phyloP scores from a whole-genome alignment of 2,329 filamentous ascomycete species.

The Pseudogymnoascus sp. region DNA sequence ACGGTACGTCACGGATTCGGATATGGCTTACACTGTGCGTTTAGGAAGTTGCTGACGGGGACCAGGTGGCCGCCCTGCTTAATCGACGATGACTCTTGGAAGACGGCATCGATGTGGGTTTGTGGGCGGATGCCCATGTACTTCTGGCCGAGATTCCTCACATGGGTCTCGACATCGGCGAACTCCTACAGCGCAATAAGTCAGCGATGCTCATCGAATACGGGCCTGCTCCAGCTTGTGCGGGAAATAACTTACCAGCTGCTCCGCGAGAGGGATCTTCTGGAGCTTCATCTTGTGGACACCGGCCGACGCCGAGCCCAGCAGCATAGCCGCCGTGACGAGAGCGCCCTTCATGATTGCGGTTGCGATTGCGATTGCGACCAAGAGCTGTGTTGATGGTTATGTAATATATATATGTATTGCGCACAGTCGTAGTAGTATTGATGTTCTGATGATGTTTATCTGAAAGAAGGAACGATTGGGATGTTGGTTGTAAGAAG shows the following conservation, averaged over 20 bases:
- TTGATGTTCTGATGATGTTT: neutral
- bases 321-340: constrained; percentile 68
- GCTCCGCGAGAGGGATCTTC: constrained; percentile 87
- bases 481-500: too few relatives aligned
- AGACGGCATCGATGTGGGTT: constrained; percentile 64
- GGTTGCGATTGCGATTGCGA: too few relatives aligned
- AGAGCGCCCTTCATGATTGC: constrained; percentile 79
- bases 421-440: neutral
- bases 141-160: constrained; percentile 82
- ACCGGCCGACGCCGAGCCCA: constrained; percentile 73
- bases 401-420: neutral
- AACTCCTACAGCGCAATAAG: constrained; percentile 45
- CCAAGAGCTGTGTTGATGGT: neutral
- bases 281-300: constrained; percentile 96
- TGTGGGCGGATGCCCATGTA: constrained; percentile 79
- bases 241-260: constrained; percentile 60
- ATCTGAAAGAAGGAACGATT: neutral
- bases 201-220: constrained; percentile 20
- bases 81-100: constrained; percentile 59
- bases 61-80: constrained; percentile 65
- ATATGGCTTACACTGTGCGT: constrained; percentile 77
- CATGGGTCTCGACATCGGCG: constrained; percentile 71
- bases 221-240: constrained; percentile 8
- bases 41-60: constrained; percentile 93
- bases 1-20: neutral